A percentile compares a stretch with the other conserved stretches of the same genome.
Conservation (phyloP, 176 grass and related monocot genomes). For the Zizania latifolia region DNA sequence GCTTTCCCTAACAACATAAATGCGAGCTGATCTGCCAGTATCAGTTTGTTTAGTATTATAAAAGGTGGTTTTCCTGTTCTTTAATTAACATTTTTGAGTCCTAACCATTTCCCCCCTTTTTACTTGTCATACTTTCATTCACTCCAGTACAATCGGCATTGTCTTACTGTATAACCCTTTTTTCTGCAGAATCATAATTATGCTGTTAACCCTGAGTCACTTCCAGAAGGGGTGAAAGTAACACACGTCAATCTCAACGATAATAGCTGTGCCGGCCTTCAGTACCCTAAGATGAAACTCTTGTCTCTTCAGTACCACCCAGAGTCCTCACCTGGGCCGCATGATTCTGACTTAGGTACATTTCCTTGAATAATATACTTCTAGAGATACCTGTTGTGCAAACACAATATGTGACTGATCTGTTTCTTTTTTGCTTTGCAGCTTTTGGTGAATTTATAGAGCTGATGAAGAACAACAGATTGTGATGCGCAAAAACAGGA, state of each 20-base stretch:
- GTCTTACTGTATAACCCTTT: not conserved
- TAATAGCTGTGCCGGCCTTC: conserved; percentile 80
- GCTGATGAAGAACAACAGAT: conserved; percentile 70
- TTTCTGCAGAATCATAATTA: conserved; percentile 83
- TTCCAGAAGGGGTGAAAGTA: conserved; percentile 72
- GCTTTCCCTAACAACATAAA: not conserved
- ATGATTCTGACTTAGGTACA: conserved; percentile 87
- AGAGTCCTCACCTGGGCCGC: conserved; percentile 84
- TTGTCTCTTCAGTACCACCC: conserved; percentile 99
- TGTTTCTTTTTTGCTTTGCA: conserved; percentile 33
- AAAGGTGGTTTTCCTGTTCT: not conserved
- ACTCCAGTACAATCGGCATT: not conserved
- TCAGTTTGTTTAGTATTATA: not conserved
- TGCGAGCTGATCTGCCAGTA: not conserved
- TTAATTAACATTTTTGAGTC: not conserved
- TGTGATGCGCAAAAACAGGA: conserved; percentile 20
- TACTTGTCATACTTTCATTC: not conserved
- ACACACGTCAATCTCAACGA: conserved; percentile 95
- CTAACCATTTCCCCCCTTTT: not conserved
- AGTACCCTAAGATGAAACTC: conserved; percentile 67
- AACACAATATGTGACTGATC: not conserved
- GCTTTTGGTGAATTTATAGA: conserved; percentile 87
- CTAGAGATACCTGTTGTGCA: too few species aligned
- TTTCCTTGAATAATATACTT: conserved; percentile 3
- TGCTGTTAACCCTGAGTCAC: conserved; percentile 76